These are phyloP conservation scores for Xylariaceae sp. DNA, from an alignment of 2,329 filamentous ascomycete species.

Conservation along the genomic window DNA sequence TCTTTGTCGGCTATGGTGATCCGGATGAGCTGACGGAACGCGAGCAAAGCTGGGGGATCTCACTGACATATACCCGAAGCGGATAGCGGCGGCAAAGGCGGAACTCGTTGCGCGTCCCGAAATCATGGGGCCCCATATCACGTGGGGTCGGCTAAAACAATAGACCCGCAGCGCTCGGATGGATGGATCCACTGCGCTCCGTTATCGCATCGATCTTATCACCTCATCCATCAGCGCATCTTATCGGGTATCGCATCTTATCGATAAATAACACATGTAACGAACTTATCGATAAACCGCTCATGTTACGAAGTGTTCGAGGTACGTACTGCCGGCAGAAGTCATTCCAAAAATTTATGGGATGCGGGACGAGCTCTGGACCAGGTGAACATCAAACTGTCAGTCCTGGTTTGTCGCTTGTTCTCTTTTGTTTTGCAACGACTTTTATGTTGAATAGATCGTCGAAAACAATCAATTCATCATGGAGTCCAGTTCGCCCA, in stretches of 20 bases:
- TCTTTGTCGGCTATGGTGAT: too few species aligned
- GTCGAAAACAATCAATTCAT: background rate
- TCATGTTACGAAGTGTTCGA: too few species aligned
- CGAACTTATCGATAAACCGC: conserved; percentile 16
- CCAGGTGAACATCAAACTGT: background rate
- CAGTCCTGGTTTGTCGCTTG: background rate
- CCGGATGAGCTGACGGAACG: too few species aligned
- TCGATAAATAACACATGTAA: conserved; percentile 12
- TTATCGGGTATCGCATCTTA: conserved; percentile 1
- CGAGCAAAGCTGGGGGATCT: conserved; percentile 10
- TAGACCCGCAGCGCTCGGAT: too few species aligned
- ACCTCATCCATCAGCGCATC: background rate
- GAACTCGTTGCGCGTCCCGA: too few species aligned
- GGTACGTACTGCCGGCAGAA: too few species aligned
- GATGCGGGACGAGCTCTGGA: conserved; percentile 15
- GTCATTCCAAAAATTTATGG: conserved; percentile 20
- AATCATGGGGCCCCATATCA: too few species aligned
- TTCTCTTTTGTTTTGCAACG: background rate
- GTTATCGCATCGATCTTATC: too few species aligned
- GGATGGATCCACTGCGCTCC: too few species aligned
- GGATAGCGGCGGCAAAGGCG: conserved; percentile 25
- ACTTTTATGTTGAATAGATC: background rate
- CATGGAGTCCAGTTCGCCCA: conserved; percentile 44
- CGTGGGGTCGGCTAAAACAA: too few species aligned
- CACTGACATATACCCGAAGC: conserved; percentile 4